These are phyloP conservation scores for Hibiscus mutabilis DNA, from an alignment of 345 rosid species.

Conservation along the genomic window DNA sequence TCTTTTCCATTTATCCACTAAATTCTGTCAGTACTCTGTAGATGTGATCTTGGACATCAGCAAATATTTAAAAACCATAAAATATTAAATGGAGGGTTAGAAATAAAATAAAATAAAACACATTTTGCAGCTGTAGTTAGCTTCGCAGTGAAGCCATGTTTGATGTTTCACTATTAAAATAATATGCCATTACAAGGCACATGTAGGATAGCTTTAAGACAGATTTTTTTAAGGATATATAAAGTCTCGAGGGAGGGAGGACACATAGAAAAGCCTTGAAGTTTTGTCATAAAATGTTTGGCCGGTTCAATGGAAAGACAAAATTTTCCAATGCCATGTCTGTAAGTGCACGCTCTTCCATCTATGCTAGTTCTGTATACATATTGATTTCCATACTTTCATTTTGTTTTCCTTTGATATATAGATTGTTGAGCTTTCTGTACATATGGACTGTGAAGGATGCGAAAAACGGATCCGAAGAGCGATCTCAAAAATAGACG, in stretches of 20 bases:
- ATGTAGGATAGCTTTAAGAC: neutral
- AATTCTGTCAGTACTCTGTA: neutral
- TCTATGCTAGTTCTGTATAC: neutral
- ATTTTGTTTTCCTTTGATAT: neutral
- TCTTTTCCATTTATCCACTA: neutral
- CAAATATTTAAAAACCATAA: neutral
- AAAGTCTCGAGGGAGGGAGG: no score
- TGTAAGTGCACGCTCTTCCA: slow-evolving; percentile 31
- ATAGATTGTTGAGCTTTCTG: slow-evolving; percentile 73
- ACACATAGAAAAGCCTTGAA: neutral
- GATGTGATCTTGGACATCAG: neutral
- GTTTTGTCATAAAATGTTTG: slow-evolving; percentile 29
- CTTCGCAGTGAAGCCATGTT: slow-evolving; percentile 5
- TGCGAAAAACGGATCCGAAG: slow-evolving; percentile 65
- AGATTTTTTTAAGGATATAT: neutral
- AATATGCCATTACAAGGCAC: neutral
- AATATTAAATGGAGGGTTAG: neutral
- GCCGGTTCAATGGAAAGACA: slow-evolving; percentile 44
- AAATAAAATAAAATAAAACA: neutral
- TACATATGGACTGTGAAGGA: slow-evolving; percentile 88
- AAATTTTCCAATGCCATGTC: slow-evolving; percentile 47
- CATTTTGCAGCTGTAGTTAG: slow-evolving; percentile 1
- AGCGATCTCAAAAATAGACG: slow-evolving; percentile 65
- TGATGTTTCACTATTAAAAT: neutral
- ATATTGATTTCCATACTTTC: neutral